Base-by-base conservation (phyloP, 1,139 yeast species). In the Waltiozyma sp. region DNA sequence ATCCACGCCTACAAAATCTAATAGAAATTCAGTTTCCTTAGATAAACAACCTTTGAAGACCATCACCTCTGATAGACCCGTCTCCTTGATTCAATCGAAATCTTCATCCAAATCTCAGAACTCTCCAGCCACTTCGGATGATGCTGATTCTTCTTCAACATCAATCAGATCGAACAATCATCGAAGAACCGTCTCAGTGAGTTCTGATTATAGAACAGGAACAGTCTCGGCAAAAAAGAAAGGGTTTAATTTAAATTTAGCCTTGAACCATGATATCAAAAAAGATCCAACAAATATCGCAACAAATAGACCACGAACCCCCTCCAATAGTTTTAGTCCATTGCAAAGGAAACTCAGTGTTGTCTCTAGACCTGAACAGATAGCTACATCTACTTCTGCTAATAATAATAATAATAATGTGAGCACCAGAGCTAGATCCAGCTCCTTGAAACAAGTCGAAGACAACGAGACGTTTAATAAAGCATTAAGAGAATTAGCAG, bases 401-500 rank as follows among this genome's bases (percentile, higher is more conserved):
- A 40, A 15, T 9, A 11, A 26, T 21, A 15, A 23, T 16, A 31
- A 28, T 28, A 41, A 7, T 26, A 26, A 26, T 13, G 4, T 11
- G 28, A 14, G 49, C 24, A 41, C 46, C 24, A 46, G 57, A 44
- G 46, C 54, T 40, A 48, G 55, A 40, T 52, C 56, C 1, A 46
- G 45, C 26, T 49, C 51, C 1, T 38, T 44, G 15, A 39, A 37
- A 11, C 36, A 31, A 8, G 38, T 46, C 11, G 43, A 44, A 4
- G 45, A 40, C 21, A 48, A 43, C 21, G 58, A 53, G 28, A 73
- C 66, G 18, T 64, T 77, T 11, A 77, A 75, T 45, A 77, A 73
- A n/a, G 77, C 76, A 45, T 61, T 79, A 40, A 60, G 83, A 45
- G 57, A 72, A 14, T 60, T 79, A 43, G 85, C 85, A 0, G 59